phyloP scores from a whole-genome alignment of 331 rosid species.

The Quercus lobata region DNA sequence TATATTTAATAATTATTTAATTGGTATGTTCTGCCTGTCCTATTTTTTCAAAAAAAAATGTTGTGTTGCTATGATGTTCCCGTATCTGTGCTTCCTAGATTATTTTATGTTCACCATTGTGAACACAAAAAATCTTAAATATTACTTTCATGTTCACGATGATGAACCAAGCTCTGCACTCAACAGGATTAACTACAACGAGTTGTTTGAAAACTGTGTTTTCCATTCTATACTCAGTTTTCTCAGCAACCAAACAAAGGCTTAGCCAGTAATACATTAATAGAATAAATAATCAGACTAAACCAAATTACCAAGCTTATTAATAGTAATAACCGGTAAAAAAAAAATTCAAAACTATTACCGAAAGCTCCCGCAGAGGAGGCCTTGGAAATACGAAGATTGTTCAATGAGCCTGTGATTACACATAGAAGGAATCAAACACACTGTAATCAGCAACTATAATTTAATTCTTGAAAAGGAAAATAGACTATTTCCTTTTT shows the following conservation, averaged over 20 bases:
- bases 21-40: no score
- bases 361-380: slow-evolving; percentile 72
- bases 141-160: no score
- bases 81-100: no score
- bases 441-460: background rate
- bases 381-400: slow-evolving; percentile 63
- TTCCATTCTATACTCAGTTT: slow-evolving; percentile 1
- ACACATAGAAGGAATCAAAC: background rate
- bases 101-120: no score
- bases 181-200: background rate
- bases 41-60: no score
- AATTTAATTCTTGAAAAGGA: no score
- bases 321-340: background rate
- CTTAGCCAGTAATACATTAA: background rate
- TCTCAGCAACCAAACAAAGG: slow-evolving; percentile 6
- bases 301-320: no score
- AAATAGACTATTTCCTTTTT: no score
- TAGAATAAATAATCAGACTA: no score
- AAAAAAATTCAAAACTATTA: background rate
- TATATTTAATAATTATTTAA: no score
- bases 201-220: background rate
- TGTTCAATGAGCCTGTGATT: slow-evolving; percentile 49
- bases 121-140: no score
- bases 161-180: background rate
- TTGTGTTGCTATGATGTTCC: no score